phyloP scores from a whole-genome alignment of 129 eudicot genomes.

The Kitagawia praeruptora region DNA sequence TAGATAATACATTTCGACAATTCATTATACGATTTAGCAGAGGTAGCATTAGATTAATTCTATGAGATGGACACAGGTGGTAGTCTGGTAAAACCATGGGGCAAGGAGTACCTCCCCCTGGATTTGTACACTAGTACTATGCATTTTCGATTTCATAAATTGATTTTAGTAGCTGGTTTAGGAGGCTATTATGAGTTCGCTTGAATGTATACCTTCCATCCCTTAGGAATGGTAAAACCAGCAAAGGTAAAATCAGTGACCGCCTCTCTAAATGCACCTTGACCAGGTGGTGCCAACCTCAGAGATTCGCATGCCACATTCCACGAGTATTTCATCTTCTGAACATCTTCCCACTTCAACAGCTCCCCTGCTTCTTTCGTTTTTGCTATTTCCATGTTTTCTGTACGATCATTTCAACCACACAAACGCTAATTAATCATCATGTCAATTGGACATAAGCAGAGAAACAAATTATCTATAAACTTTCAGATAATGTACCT shows the following conservation, averaged over 20 bases:
- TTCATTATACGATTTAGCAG: not conserved
- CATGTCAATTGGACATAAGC: not conserved
- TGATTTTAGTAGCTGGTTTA: not conserved
- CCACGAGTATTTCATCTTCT: conserved; percentile 12
- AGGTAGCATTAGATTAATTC: too few relatives aligned
- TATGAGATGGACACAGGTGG: not conserved
- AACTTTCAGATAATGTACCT: conserved; percentile 17
- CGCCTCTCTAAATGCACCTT: conserved; percentile 13
- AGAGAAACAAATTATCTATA: not conserved
- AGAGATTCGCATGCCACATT: conserved; percentile 15
- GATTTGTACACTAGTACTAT: not conserved
- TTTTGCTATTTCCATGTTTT: conserved; percentile 9
- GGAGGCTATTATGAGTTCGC: not conserved
- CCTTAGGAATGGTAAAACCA: conserved; percentile 12
- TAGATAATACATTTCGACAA: not conserved
- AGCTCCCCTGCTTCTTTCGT: not conserved
- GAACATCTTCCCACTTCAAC: conserved; percentile 13
- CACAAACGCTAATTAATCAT: not conserved
- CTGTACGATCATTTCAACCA: not conserved
- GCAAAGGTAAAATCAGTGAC: conserved; percentile 13
- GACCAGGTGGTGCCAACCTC: conserved; percentile 15
- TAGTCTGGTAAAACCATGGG: not conserved
- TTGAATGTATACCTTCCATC: conserved; percentile 10
- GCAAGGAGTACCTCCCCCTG: not conserved
- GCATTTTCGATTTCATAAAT: not conserved